Base-by-base conservation (phyloP, 2,329 filamentous ascomycete species). In the Aaosphaeria pasadenensis region DNA sequence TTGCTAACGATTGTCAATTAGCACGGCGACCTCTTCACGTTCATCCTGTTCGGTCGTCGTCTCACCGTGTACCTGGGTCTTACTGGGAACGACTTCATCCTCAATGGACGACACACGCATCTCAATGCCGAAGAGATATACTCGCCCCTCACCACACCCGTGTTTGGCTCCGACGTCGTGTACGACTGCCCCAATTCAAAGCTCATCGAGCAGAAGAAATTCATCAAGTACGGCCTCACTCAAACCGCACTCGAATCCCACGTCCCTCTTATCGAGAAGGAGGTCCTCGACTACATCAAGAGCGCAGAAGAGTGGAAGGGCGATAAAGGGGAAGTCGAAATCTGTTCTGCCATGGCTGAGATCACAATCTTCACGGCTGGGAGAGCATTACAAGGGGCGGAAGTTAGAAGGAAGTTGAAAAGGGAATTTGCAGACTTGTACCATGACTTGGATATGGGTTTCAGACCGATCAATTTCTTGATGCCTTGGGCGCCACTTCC, bases 301-400 rank as follows among this genome's bases (percentile, higher is more conserved):
- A 77, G 74, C 50, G 81, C 77, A 49, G 64, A 83, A 17, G 73
- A 74, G 38, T 87, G 89, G 73, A 81, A 86, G 70, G 80, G 77
- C 47, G 64, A 78, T 49, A 80, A 77, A 9, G 88, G 88, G 39
- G 74, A 80, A 13, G 76, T 84, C 63, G 80, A 91, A 58, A 82
- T 92, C 30, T 78, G 84, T 43, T 80, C 83, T 57, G 82, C 79
- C 51, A 86, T 92, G 78, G 85, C 87, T 38, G 86, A 92, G 64
- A 84, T 92, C 55, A 91, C 88, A 40, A 89, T 91, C 59, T 92
- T 89, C 70, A 91, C 88, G 42, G 88, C 88, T 38, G 89, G 87
- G n/a, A 85, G 89, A 61, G 83, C 86, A 9, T 81, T 92, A 1
- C 88, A 92, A 72, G 88, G 88, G 52, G 84, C 84, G 60, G 86